Evolutionary conservation across 139 green algal genomes (phyloP).

Genomic region (Micromonas commoda): DNA sequence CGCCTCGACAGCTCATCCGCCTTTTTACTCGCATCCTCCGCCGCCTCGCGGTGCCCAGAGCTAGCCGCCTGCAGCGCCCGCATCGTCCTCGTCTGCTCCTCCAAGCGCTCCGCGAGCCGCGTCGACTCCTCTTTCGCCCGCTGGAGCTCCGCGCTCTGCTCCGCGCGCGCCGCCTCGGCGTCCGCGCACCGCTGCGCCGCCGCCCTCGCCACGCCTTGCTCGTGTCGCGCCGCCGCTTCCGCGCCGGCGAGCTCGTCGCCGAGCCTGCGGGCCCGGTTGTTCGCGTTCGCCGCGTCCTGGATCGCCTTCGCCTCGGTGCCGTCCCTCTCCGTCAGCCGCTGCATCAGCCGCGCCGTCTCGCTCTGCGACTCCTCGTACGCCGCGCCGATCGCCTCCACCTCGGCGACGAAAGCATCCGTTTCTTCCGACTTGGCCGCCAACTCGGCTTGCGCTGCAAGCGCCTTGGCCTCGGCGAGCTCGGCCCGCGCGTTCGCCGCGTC

Average conservation of each 20-base stretch:
- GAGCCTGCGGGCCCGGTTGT: not conserved
- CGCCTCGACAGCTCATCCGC: not conserved
- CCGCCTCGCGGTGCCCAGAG: not conserved
- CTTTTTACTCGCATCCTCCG: not conserved
- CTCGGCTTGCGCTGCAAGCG: not conserved
- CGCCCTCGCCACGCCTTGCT: not conserved
- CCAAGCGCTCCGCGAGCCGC: not conserved
- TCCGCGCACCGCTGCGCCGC: not conserved
- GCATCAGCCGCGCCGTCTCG: not conserved
- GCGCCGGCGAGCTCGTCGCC: not conserved
- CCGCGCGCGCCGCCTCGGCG: not conserved
- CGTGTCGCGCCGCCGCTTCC: constrained; percentile 5
- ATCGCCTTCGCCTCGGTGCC: not conserved
- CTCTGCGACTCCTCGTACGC: constrained; percentile 1
- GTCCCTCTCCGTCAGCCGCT: not conserved
- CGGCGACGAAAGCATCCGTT: not conserved
- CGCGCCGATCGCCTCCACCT: not conserved
- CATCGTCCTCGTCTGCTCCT: not conserved
- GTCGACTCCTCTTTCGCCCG: not conserved
- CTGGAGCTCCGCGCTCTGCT: not conserved
- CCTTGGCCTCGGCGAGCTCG: not conserved
- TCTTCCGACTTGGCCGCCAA: not conserved
- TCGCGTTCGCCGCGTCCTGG: not conserved
- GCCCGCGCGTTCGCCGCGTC: not conserved
- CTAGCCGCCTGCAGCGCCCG: not conserved